Evolutionary conservation across 257 asterid species (phyloP), one percentile per base, ranked within the genome.

Genomic region (Penstemon barbatus): DNA sequence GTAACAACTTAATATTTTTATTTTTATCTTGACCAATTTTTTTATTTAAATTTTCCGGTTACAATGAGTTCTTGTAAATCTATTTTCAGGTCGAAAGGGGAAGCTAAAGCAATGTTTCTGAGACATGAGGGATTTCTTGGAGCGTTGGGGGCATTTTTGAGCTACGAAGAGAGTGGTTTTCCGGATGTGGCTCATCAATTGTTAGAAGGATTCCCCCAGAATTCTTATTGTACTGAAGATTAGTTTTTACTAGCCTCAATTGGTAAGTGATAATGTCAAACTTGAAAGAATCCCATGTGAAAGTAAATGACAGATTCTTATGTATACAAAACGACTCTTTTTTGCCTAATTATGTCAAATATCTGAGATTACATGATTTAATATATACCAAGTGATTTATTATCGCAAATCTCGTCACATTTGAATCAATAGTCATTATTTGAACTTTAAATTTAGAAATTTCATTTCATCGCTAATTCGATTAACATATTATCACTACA

Each of bases 1-100:
- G 99, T 93, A 85, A 48, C 44, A 13, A 57, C 71, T 10, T 51
- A 38, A 44, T 15, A 52, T 12, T 45, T 45, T 11, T 44, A 11
- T 11, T 10, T 39, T 13, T 19, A 6, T 41, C 25, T 60, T 40
- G 25, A 25, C 64, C 5, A 38, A 51, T 40, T 48, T 15, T 38
- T 12, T 39, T n/a, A 15, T 19, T 25, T 25, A 25, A 25, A 25
- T 25, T 2, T 25, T 25, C 33, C 33, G 33, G 33, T 25, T 25
- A 25, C 33, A 25, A 25, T 25, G 33, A 25, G 2, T 25, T 25
- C 33, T 5, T 53, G 10, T 53, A 12, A 4, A 10, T 33, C 3
- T 45, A 25, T 15, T 43, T 56, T 41, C 46, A 68, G 74, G 74
- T 57, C 74, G 7, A 69, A 57, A 25, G 74, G 74, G 36, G 74